These are phyloP conservation scores for Candolleomyces eurysporus DNA, from an alignment of 768 basidiomycete species.

Conservation along the genomic window DNA sequence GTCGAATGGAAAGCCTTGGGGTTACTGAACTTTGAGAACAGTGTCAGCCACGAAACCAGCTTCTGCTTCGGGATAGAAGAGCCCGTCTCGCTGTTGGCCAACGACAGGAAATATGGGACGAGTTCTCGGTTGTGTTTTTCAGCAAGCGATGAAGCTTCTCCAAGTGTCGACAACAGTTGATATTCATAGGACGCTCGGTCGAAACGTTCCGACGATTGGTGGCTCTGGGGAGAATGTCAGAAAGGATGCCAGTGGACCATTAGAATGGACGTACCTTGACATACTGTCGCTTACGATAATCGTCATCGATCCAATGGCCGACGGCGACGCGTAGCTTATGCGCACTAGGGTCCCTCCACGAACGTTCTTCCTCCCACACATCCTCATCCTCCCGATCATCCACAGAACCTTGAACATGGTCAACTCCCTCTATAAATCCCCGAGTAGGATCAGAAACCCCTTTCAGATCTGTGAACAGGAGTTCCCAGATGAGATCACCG, in stretches of 20 bases:
- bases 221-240: constrained; percentile 22
- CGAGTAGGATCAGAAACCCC: constrained; percentile 11
- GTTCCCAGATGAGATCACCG: constrained; percentile 68
- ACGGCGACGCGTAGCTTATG: constrained; percentile 56
- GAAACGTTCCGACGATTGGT: constrained; percentile 50
- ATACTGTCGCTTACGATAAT: constrained; percentile 23
- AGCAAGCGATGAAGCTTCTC: constrained; percentile 66
- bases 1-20: constrained; percentile 85
- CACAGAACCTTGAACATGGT: constrained; percentile 8
- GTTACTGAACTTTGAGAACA: constrained; percentile 89
- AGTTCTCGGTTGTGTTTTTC: constrained; percentile 89
- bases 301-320: constrained; percentile 44
- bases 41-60: constrained; percentile 72
- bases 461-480: constrained; percentile 65
- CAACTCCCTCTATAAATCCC: background rate
- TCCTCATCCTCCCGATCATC: constrained; percentile 20
- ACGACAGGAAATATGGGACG: constrained; percentile 75
- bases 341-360: constrained; percentile 76
- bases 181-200: constrained; percentile 75
- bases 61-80: constrained; percentile 50
- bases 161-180: constrained; percentile 72
- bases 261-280: constrained; percentile 29
- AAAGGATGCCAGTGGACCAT: background rate
- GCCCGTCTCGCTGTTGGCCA: constrained; percentile 18
- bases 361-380: constrained; percentile 67